Evolutionary conservation across 2,329 filamentous ascomycete species (phyloP).

Genomic region (Teratosphaeria destructans): DNA sequence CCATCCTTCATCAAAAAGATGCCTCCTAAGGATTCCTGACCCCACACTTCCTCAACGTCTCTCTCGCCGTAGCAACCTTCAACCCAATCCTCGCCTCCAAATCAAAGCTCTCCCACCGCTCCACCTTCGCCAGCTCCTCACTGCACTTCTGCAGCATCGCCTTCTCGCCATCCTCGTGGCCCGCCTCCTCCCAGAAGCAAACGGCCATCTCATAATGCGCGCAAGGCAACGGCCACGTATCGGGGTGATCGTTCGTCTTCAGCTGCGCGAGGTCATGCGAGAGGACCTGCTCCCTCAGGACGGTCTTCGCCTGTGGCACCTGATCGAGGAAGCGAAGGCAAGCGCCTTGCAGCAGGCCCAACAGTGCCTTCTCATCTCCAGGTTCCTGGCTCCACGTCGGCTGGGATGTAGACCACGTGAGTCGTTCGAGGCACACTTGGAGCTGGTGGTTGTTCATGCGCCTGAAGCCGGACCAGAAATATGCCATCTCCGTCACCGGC

Average conservation of each 20-base stretch:
- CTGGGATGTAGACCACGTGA: slow-evolving; percentile 55
- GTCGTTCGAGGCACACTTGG: slow-evolving; percentile 48
- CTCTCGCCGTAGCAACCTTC: slow-evolving; percentile 58
- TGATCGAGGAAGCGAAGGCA: slow-evolving; percentile 54
- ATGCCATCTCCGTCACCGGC: slow-evolving; percentile 82
- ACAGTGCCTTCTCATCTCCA: slow-evolving; percentile 53
- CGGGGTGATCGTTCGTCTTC: slow-evolving; percentile 42
- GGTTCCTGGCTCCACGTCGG: slow-evolving; percentile 48
- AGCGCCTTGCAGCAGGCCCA: slow-evolving; percentile 56
- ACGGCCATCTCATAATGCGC: slow-evolving; percentile 82
- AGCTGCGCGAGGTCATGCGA: slow-evolving; percentile 44
- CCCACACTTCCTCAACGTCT: slow-evolving; percentile 43
- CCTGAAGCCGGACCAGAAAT: slow-evolving; percentile 84
- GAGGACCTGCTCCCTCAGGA: slow-evolving; percentile 55
- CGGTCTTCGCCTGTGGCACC: slow-evolving; percentile 47
- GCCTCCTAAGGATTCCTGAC: not conserved
- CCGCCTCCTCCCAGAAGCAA: slow-evolving; percentile 62
- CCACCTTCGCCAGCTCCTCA: slow-evolving; percentile 54
- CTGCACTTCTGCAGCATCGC: slow-evolving; percentile 52
- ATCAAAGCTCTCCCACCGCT: slow-evolving; percentile 60
- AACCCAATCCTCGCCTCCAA: slow-evolving; percentile 65
- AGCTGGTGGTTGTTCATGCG: slow-evolving; percentile 62
- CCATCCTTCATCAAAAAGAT: no score
- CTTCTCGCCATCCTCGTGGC: slow-evolving; percentile 26
- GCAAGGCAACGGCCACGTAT: slow-evolving; percentile 62